Evolutionary conservation across 2,329 filamentous ascomycete genomes (phyloP).

Genomic region (Botrytis squamosa): DNA sequence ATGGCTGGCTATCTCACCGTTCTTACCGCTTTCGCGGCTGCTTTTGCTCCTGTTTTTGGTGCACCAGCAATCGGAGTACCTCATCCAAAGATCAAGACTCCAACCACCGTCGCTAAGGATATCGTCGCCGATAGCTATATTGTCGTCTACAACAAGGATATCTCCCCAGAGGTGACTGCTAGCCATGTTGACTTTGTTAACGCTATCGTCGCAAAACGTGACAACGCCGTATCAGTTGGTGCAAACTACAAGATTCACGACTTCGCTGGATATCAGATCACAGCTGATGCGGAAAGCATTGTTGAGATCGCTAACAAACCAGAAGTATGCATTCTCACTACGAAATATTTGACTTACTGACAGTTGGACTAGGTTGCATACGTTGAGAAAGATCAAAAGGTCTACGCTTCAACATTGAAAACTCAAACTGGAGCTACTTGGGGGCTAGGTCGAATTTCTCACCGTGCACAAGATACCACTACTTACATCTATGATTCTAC

Average conservation of each 20-base stretch:
- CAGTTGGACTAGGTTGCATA: constrained; percentile 32
- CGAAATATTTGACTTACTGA: neutral
- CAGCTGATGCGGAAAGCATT: constrained; percentile 33
- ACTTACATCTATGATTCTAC: constrained; percentile 39
- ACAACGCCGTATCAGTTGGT: constrained; percentile 43
- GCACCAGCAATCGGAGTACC: constrained; percentile 26
- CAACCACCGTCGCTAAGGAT: constrained; percentile 49
- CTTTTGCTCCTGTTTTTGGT: constrained; percentile 32
- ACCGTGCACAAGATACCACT: constrained; percentile 29
- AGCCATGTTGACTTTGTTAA: constrained; percentile 51
- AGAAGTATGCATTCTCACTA: constrained; percentile 27
- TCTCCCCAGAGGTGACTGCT: constrained; percentile 48
- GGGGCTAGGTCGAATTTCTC: constrained; percentile 40
- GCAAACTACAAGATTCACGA: constrained; percentile 32
- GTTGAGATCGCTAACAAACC: constrained; percentile 34
- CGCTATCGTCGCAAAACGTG: constrained; percentile 54
- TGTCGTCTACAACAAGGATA: constrained; percentile 61
- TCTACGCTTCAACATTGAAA: constrained; percentile 37
- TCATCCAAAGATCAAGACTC: constrained; percentile 35
- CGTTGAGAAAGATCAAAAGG: constrained; percentile 35
- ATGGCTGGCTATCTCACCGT: constrained; percentile 35
- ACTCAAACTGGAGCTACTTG: constrained; percentile 36
- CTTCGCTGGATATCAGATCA: constrained; percentile 36
- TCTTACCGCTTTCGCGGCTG: constrained; percentile 36
- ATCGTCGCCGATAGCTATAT: constrained; percentile 60